Percentiles rank a stretch among this genome's conserved stretches.
Conservation (phyloP, 345 rosid species). For the Toxicodendron radicans region DNA sequence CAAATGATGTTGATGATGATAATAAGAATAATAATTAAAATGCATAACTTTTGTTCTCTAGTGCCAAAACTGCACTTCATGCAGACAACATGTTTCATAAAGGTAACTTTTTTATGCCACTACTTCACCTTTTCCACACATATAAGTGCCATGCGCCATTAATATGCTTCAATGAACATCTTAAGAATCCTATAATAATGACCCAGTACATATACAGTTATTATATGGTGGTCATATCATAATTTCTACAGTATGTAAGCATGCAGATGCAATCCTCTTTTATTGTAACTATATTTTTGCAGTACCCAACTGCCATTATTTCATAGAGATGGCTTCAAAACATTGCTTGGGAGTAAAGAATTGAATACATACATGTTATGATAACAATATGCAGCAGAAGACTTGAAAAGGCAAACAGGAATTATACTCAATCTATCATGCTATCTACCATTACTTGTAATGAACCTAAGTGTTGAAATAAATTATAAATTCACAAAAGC, state of each 20-base stretch:
- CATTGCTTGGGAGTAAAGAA: not conserved
- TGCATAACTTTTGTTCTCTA: not conserved
- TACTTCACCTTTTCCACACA: constrained; percentile 1
- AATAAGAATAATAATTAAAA: not conserved
- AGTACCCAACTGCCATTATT: not conserved
- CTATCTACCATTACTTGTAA: not conserved
- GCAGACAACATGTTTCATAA: constrained; percentile 8
- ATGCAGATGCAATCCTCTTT: not conserved
- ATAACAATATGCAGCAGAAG: not conserved
- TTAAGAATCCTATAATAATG: constrained; percentile 1
- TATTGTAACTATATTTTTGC: not conserved
- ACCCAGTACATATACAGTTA: not conserved
- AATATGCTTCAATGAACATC: constrained; percentile 12
- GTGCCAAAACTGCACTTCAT: constrained; percentile 2
- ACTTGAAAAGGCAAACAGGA: not conserved
- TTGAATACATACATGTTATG: not conserved
- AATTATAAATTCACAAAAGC: not conserved
- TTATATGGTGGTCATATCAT: not conserved
- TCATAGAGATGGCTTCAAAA: not conserved
- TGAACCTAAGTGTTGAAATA: too few species aligned
- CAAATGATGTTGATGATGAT: not conserved
- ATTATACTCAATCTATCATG: not conserved
- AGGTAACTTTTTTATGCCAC: constrained; percentile 18
- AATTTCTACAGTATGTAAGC: not conserved
- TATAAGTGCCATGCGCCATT: constrained; percentile 23